phyloP scores from a whole-genome alignment of 805 yeast genomes.

The Novakomyces olei region DNA sequence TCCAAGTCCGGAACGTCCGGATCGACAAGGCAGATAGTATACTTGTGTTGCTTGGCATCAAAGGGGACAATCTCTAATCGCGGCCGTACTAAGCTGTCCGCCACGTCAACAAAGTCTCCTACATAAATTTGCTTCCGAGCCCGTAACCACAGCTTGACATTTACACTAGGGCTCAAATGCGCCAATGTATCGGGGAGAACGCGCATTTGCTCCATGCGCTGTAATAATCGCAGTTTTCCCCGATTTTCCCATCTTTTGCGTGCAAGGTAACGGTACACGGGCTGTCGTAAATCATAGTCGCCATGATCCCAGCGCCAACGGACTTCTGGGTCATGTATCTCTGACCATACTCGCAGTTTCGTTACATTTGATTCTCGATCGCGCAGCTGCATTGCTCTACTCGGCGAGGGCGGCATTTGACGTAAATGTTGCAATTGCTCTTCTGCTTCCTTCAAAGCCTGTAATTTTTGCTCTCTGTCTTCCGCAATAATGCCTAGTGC shows the following conservation, averaged over 20 bases:
- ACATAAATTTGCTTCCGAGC: conserved; percentile 21
- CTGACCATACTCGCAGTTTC: conserved; percentile 35
- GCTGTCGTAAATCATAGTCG: conserved; percentile 41
- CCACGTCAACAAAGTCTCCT: conserved; percentile 15
- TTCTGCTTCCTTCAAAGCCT: too few species aligned
- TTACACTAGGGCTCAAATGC: conserved; percentile 60
- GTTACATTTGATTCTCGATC: too few species aligned
- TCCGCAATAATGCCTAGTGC: too few species aligned
- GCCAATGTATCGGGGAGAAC: conserved; percentile 90
- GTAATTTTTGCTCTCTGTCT: too few species aligned
- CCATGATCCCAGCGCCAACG: conserved; percentile 35
- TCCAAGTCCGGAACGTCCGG: conserved; percentile 74
- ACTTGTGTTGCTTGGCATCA: conserved; percentile 31
- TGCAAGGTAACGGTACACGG: conserved; percentile 56
- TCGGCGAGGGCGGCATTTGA: too few species aligned
- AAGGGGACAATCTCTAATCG: conserved; percentile 53
- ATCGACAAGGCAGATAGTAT: conserved; percentile 63
- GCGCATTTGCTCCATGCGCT: conserved; percentile 63
- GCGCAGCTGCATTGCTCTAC: too few species aligned
- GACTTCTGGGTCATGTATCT: conserved; percentile 66
- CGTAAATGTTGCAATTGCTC: too few species aligned
- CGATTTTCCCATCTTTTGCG: conserved; percentile 49
- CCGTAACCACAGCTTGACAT: conserved; percentile 53
- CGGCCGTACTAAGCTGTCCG: conserved; percentile 58
- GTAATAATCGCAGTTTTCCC: conserved; percentile 64